Evolutionary conservation across 2,329 filamentous ascomycete species (phyloP).

Genomic region (Sporothrix inflata): DNA sequence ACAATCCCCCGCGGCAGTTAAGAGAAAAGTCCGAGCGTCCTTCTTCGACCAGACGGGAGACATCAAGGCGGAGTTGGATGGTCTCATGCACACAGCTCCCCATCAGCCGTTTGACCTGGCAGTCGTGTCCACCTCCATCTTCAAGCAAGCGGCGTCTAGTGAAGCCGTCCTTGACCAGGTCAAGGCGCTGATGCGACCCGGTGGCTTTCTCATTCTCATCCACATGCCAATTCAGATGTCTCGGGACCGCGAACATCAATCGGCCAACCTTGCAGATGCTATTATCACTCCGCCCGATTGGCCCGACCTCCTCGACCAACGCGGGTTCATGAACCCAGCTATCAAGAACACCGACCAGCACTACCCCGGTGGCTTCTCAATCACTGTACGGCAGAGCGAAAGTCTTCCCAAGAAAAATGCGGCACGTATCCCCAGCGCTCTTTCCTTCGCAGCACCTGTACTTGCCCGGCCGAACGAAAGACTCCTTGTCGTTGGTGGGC

Average conservation of each 20-base stretch:
- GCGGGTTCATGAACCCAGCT: conserved; percentile 41
- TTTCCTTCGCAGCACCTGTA: background rate
- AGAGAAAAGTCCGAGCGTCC: background rate
- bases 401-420: conserved; percentile 34
- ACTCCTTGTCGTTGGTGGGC: conserved; percentile 7
- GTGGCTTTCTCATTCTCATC: conserved; percentile 42
- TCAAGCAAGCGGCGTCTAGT: conserved; percentile 22
- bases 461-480: background rate
- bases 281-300: conserved; percentile 41
- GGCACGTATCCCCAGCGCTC: conserved; percentile 21
- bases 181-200: conserved; percentile 37
- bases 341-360: conserved; percentile 41
- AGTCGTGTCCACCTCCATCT: conserved; percentile 36
- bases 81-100: conserved; percentile 8
- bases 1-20: background rate
- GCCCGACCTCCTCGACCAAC: conserved; percentile 41
- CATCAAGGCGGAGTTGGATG: background rate
- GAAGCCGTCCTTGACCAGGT: conserved; percentile 32
- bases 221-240: conserved; percentile 33
- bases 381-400: conserved; percentile 46
- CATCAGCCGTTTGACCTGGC: conserved; percentile 37
- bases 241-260: background rate
- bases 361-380: conserved; percentile 40
- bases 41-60: background rate
- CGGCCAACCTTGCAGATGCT: background rate